These are phyloP conservation scores for Phytopythium montanum DNA, from an alignment of 352 stramenopile genomes.

Conservation along the genomic window DNA sequence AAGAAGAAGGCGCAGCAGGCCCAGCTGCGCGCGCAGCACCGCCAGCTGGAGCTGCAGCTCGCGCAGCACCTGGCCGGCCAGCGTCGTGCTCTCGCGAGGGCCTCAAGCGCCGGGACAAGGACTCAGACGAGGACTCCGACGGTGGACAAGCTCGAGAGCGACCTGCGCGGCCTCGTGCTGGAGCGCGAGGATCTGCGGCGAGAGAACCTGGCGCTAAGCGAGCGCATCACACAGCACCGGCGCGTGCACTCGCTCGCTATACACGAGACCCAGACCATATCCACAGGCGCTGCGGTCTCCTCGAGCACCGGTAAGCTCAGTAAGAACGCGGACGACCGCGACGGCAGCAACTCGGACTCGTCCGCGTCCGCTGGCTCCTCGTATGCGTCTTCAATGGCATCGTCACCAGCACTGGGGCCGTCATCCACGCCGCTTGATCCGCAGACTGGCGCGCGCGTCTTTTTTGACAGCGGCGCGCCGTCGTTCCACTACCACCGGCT, in stretches of 20 bases:
- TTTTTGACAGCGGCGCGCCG: slow-evolving; percentile 22
- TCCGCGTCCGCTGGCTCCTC: slow-evolving; percentile 12
- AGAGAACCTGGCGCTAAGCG: slow-evolving; percentile 31
- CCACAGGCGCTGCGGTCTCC: background rate
- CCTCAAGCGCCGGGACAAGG: background rate
- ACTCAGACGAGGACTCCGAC: too few relatives aligned
- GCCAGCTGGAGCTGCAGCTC: slow-evolving; percentile 28
- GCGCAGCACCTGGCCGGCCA: slow-evolving; percentile 36
- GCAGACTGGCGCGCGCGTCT: slow-evolving; percentile 19
- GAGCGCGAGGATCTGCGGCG: slow-evolving; percentile 32
- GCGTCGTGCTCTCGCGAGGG: slow-evolving; percentile 18
- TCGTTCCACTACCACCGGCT: slow-evolving; percentile 38
- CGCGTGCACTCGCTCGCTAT: slow-evolving; percentile 15
- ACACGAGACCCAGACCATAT: background rate
- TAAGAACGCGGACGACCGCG: slow-evolving; percentile 1
- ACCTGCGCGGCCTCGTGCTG: slow-evolving; percentile 22
- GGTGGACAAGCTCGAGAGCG: slow-evolving; percentile 12
- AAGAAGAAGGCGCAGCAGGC: slow-evolving; percentile 49
- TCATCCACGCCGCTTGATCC: slow-evolving; percentile 11
- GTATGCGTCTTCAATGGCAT: slow-evolving; percentile 17
- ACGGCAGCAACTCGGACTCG: slow-evolving; percentile 24
- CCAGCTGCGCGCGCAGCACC: slow-evolving; percentile 31
- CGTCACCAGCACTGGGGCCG: slow-evolving; percentile 16
- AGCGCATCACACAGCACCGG: slow-evolving; percentile 22
- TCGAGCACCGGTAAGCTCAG: background rate